Evolutionary conservation across 768 basidiomycete genomes (phyloP).

Genomic region (Sarcomyxa edulis): DNA sequence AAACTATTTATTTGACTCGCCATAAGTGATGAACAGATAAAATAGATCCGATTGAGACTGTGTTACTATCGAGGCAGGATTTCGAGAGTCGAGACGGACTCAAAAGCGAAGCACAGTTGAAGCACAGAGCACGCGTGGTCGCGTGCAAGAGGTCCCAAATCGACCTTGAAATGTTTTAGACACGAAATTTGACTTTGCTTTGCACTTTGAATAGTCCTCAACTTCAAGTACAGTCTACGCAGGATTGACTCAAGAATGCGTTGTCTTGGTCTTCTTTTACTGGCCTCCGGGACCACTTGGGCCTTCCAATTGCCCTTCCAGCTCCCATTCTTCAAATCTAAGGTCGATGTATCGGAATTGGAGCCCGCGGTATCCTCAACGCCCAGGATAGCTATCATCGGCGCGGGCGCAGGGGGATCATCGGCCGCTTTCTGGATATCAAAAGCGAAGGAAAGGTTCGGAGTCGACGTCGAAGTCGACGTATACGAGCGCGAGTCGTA

Average conservation of each 20-base stretch:
- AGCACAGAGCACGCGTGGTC: too few relatives aligned
- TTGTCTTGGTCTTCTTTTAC: constrained; percentile 14
- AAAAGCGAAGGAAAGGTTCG: constrained; percentile 68
- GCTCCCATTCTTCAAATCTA: constrained; percentile 47
- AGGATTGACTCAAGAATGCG: constrained; percentile 12
- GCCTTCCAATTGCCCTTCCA: constrained; percentile 49
- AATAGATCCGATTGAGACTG: too few relatives aligned
- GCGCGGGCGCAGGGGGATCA: constrained; percentile 84
- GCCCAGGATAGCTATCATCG: constrained; percentile 78
- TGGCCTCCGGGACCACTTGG: constrained; percentile 25
- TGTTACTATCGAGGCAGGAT: too few relatives aligned
- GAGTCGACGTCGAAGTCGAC: constrained; percentile 70
- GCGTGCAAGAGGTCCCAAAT: too few relatives aligned
- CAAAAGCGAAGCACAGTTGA: too few relatives aligned
- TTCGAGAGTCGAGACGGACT: too few relatives aligned
- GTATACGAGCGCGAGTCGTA: constrained; percentile 75
- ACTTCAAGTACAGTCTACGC: too few relatives aligned
- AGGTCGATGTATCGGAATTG: constrained; percentile 15
- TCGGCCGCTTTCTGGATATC: constrained; percentile 84
- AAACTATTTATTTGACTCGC: too few relatives aligned
- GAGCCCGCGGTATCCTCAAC: constrained; percentile 14
- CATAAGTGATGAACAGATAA: too few relatives aligned
- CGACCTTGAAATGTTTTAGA: too few relatives aligned
- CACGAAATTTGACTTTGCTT: too few relatives aligned
- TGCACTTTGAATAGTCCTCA: too few relatives aligned